Conservation (phyloP, 1,139 yeast species). For the Zygosaccharomyces pseudobailii region DNA sequence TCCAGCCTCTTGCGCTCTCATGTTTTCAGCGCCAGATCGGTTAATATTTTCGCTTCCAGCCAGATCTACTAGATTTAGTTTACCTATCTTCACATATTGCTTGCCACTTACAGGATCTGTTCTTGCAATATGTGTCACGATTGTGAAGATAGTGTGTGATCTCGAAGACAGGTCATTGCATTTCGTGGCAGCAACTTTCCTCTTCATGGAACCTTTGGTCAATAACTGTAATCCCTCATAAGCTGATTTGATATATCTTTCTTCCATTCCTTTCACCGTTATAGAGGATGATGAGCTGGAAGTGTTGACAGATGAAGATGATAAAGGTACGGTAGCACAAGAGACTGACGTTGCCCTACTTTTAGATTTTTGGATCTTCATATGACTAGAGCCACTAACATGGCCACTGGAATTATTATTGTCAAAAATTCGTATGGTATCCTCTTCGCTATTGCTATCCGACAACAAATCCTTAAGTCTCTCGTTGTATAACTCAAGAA, state of each 20-base stretch:
- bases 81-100: constrained; percentile 48
- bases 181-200: constrained; percentile 65
- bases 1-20: constrained; percentile 84
- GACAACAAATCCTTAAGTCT: constrained; percentile 56
- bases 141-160: constrained; percentile 70
- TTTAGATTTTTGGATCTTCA: background rate
- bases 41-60: constrained; percentile 86
- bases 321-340: background rate
- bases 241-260: constrained; percentile 39
- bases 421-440: constrained; percentile 41
- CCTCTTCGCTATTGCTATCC: constrained; percentile 30
- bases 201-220: constrained; percentile 46
- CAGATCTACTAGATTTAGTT: constrained; percentile 75
- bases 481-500: constrained; percentile 71
- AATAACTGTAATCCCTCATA: constrained; percentile 42
- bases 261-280: constrained; percentile 48
- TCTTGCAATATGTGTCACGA: constrained; percentile 47
- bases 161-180: constrained; percentile 69
- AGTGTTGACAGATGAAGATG: constrained; percentile 1
- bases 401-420: constrained; percentile 27
- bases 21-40: constrained; percentile 73
- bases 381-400: constrained; percentile 1
- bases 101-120: constrained; percentile 38
- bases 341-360: constrained; percentile 1
- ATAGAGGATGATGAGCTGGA: constrained; percentile 27